phyloP scores from a whole-genome alignment of 352 stramenopile genomes.

The Phytopythium ostracodes region DNA sequence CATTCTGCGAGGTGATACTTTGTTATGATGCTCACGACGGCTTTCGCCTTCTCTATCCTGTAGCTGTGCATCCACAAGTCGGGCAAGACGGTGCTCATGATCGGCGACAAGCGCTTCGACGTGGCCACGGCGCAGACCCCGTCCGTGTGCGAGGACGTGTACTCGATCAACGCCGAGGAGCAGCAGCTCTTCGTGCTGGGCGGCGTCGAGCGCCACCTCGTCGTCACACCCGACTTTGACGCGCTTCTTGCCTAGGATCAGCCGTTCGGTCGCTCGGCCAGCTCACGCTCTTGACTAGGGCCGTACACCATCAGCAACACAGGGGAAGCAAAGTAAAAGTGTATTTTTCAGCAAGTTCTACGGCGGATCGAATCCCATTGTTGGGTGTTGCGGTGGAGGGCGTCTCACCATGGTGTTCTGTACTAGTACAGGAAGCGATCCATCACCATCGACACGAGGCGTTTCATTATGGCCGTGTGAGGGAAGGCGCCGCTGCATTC shows the following conservation, averaged over 20 bases:
- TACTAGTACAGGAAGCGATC: too few species aligned
- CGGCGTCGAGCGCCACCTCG: conserved; percentile 67
- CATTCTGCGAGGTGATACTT: background rate
- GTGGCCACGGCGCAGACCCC: conserved; percentile 73
- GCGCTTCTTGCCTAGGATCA: conserved; percentile 54
- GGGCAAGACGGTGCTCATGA: conserved; percentile 81
- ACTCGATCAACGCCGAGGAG: conserved; percentile 71
- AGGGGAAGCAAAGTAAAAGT: background rate
- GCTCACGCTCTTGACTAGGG: background rate
- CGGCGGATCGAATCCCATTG: too few species aligned
- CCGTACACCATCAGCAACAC: background rate
- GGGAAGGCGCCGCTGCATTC: too few species aligned
- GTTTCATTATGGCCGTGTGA: too few species aligned
- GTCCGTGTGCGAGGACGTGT: conserved; percentile 80
- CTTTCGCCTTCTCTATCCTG: background rate
- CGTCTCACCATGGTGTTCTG: too few species aligned
- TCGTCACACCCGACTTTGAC: conserved; percentile 87
- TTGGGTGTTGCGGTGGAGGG: too few species aligned
- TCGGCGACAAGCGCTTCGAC: conserved; percentile 86
- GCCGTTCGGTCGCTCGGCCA: background rate
- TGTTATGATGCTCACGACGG: background rate
- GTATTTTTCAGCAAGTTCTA: background rate
- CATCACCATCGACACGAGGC: too few species aligned
- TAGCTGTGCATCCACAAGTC: conserved; percentile 84
- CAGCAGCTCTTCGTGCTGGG: conserved; percentile 77